Conservation (phyloP, 2,329 filamentous ascomycete genomes). For the Alternaria sp. region DNA sequence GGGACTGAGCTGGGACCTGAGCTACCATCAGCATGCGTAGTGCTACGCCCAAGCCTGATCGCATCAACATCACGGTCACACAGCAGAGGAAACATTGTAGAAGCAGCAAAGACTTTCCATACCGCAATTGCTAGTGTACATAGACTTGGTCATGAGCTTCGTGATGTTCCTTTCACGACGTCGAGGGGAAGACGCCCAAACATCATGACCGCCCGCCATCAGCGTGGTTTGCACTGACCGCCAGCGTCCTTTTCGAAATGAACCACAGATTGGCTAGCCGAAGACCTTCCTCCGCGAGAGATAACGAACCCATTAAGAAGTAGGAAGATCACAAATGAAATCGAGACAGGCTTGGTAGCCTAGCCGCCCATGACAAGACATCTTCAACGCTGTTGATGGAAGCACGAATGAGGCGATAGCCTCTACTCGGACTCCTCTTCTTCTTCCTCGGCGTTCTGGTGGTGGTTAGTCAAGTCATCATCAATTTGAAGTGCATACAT, state of each 20-base stretch:
- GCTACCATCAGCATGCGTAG: conserved; percentile 31
- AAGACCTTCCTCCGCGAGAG: conserved; percentile 28
- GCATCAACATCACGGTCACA: conserved; percentile 1
- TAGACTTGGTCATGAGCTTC: conserved; percentile 44
- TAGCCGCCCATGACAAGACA: conserved; percentile 35
- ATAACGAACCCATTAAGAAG: conserved; percentile 31
- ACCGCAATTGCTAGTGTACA: conserved; percentile 48
- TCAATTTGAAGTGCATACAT: not conserved
- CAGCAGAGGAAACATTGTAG: not conserved
- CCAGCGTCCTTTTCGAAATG: conserved; percentile 29
- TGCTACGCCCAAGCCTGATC: conserved; percentile 21
- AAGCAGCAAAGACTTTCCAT: conserved; percentile 38
- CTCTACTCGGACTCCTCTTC: conserved; percentile 52
- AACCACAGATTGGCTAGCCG: conserved; percentile 33
- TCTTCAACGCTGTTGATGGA: conserved; percentile 19
- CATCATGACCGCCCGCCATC: conserved; percentile 37
- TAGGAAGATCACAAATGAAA: conserved; percentile 33
- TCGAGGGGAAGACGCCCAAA: conserved; percentile 38
- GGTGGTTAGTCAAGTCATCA: conserved; percentile 19
- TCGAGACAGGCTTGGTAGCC: conserved; percentile 27
- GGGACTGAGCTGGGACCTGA: conserved; percentile 20
- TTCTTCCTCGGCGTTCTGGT: conserved; percentile 44
- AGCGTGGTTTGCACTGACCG: conserved; percentile 36
- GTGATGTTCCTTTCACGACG: conserved; percentile 39
- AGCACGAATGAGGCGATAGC: conserved; percentile 9